These are phyloP conservation scores for Rutstroemia sp. DNA, from an alignment of 2,329 filamentous ascomycete species.

Conservation along the genomic window DNA sequence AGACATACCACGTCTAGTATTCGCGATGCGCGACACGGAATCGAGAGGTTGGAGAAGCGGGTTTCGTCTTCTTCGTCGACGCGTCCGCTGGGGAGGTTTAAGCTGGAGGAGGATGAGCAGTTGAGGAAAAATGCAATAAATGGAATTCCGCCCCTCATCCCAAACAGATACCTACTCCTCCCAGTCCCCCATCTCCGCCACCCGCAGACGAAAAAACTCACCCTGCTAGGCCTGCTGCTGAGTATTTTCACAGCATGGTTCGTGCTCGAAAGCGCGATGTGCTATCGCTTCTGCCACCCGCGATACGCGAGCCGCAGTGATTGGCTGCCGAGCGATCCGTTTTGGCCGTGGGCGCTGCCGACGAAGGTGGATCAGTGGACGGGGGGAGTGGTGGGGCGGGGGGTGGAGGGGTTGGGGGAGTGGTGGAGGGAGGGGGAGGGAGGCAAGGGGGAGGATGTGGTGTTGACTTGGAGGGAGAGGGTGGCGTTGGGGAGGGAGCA, in stretches of 20 bases:
- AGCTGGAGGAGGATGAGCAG: too few relatives aligned
- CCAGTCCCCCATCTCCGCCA: constrained; percentile 18
- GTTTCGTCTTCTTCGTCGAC: constrained; percentile 33
- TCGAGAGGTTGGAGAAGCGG: constrained; percentile 48
- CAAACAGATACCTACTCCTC: constrained; percentile 16
- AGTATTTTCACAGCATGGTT: constrained; percentile 45
- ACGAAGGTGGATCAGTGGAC: constrained; percentile 57
- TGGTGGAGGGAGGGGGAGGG: not conserved
- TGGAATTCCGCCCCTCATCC: not conserved
- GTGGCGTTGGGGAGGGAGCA: not conserved
- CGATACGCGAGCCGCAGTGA: constrained; percentile 36
- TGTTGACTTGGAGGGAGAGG: not conserved
- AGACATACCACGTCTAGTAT: constrained; percentile 45
- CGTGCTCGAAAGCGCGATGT: constrained; percentile 45
- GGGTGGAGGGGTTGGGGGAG: not conserved
- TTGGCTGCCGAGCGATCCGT: constrained; percentile 52
- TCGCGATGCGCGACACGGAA: constrained; percentile 48
- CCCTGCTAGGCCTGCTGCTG: constrained; percentile 24
- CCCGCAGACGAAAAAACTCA: constrained; percentile 19
- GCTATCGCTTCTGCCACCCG: constrained; percentile 46
- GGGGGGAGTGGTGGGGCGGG: constrained; percentile 16
- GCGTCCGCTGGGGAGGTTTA: constrained; percentile 5
- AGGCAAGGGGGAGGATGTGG: not conserved
- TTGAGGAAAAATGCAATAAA: too few relatives aligned
- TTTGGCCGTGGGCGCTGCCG: constrained; percentile 52